Percentiles rank a stretch among this genome's conserved stretches.
phyloP scores from a whole-genome alignment of 2,329 filamentous ascomycete genomes.

The Cyphellophora europaea region DNA sequence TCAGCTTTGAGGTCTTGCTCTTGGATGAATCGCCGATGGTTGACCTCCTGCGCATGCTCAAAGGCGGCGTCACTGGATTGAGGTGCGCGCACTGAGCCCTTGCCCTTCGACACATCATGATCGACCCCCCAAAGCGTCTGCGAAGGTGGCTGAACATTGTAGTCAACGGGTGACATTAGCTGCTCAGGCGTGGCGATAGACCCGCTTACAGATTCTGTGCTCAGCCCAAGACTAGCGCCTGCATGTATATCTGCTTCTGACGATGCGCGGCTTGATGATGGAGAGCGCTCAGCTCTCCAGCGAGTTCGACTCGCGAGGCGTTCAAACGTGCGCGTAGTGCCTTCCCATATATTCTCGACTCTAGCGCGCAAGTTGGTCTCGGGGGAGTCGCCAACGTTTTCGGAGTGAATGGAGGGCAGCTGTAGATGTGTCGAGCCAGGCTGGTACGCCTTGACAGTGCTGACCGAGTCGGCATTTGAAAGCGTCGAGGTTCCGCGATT shows the following conservation, averaged over 20 bases:
- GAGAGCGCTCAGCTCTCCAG: constrained; percentile 18
- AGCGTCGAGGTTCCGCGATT: constrained; percentile 32
- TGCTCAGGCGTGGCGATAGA: constrained; percentile 31
- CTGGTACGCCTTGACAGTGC: constrained; percentile 31
- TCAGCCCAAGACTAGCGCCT: constrained; percentile 35
- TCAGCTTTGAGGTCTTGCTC: constrained; percentile 15
- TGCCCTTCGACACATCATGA: constrained; percentile 2
- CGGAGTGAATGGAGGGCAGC: constrained; percentile 4
- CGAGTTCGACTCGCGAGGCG: constrained; percentile 24
- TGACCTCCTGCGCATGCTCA: constrained; percentile 19
- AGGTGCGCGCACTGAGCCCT: constrained; percentile 8
- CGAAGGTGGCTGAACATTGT: constrained; percentile 5
- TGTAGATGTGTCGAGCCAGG: constrained; percentile 15
- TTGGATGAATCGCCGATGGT: constrained; percentile 18
- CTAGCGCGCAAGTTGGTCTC: constrained; percentile 13
- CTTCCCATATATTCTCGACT: constrained; percentile 17
- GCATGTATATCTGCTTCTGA: constrained; percentile 25
- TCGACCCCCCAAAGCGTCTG: constrained; percentile 2
- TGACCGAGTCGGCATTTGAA: constrained; percentile 37
- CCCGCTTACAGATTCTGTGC: constrained; percentile 33
- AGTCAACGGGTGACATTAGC: constrained; percentile 13
- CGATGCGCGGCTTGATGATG: constrained; percentile 17
- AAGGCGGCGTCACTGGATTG: constrained; percentile 19
- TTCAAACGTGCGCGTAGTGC: constrained; percentile 10
- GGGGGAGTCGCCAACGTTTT: constrained; percentile 6